Evolutionary conservation across 495 filamentous ascomycete species (phyloP), one percentile per base, ranked within the genome.

Genomic region (Platismatia glauca): DNA sequence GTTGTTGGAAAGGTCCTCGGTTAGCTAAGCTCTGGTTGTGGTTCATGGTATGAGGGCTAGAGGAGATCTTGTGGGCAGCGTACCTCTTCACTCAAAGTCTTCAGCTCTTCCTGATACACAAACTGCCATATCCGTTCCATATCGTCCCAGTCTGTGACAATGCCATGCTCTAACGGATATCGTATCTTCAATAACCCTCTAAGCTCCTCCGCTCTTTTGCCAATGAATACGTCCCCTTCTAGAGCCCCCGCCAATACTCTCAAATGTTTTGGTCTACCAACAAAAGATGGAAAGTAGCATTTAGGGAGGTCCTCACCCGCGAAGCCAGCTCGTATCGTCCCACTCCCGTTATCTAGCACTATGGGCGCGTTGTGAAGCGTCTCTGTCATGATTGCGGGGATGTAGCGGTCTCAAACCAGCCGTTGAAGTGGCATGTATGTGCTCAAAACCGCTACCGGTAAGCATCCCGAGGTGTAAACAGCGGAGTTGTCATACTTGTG

Each of bases 111-210:
- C 63, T 84, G 83, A 74, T 89, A 90, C 57, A 89, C 87, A 70
- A 87, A 86, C 73, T 91, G 88, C 94, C 94, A 99, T 75, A 99
- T 99, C 74, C 89, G 88, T 78, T 97, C 94, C 94, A 99, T 99
- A 71, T 99, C 94, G 69, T 97, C 94, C 94, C 94, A 99, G 75
- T 99, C 92, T 64, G 94, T 99, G 55, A 99, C 94, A 66, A 97
- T 94, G 70, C 94, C 94, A 74, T 99, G 94, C 74, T 97, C 95
- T 61, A 99, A 80, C 48, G 94, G 94, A 70, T 97, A 97, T 57
- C 85, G 82, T 69, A 99, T 91, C 78, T 97, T 97, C 67, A 99
- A 79, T 64, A 99, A 79, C 20, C 94, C 94, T 72, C 94, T 85
- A 69, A 96, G 81, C 68, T 97, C 92, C 70, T 95, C 90, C 58